Conservation (phyloP, 345 rosid genomes). For the Garcia nutans region DNA sequence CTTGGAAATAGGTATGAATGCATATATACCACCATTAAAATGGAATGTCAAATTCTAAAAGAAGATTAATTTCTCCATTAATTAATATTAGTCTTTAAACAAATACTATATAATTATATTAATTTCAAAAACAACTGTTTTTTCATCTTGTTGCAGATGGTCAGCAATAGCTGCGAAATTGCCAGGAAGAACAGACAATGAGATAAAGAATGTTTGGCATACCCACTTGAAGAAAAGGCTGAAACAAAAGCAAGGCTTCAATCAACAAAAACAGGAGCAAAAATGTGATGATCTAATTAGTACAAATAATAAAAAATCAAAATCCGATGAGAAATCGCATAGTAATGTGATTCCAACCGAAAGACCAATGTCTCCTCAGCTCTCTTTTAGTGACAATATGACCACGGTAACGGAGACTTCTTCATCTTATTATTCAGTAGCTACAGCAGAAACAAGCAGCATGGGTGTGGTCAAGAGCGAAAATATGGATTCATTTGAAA, state of each 20-base stretch:
- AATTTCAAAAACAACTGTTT: neutral
- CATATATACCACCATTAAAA: no score
- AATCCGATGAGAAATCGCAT: constrained; percentile 17
- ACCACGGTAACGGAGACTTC: constrained; percentile 41
- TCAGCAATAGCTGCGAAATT: constrained; percentile 76
- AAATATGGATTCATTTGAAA: constrained; percentile 33
- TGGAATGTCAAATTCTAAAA: neutral
- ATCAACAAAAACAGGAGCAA: constrained; percentile 23
- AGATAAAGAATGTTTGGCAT: constrained; percentile 91
- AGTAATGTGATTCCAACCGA: no score
- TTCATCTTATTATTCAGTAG: neutral
- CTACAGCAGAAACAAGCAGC: constrained; percentile 21
- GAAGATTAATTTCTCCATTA: no score
- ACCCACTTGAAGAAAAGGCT: constrained; percentile 82
- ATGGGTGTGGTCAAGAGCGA: constrained; percentile 18
- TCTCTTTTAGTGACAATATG: constrained; percentile 43
- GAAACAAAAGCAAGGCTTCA: constrained; percentile 34
- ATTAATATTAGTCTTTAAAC: no score
- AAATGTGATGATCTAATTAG: constrained; percentile 5
- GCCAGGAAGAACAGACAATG: constrained; percentile 91
- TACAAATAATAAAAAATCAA: constrained; percentile 15
- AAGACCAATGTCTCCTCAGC: constrained; percentile 40
- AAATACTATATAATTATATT: no score
- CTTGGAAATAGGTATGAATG: constrained; percentile 81
- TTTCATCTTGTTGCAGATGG: constrained; percentile 50